These are phyloP conservation scores for Clarireedia paspali DNA, from an alignment of 2,329 filamentous ascomycete species.

Conservation along the genomic window DNA sequence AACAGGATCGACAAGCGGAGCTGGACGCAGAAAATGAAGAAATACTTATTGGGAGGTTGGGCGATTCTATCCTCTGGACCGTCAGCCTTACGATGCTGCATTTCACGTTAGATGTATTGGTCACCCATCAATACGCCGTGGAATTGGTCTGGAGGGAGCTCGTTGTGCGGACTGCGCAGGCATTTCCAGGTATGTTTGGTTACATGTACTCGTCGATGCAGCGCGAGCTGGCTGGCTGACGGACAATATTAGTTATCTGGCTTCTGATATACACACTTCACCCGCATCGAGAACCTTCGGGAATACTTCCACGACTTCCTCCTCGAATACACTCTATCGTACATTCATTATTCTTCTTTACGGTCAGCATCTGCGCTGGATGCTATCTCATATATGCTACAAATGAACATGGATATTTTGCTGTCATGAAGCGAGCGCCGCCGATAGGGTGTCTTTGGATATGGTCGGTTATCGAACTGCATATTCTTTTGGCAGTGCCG, in stretches of 20 bases:
- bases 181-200: slow-evolving; percentile 41
- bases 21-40: slow-evolving; percentile 25
- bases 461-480: slow-evolving; percentile 84
- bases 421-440: slow-evolving; percentile 88
- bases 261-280: slow-evolving; percentile 29
- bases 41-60: slow-evolving; percentile 25
- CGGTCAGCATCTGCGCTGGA: slow-evolving; percentile 52
- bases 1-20: slow-evolving; percentile 12
- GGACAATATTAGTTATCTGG: slow-evolving; percentile 29
- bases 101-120: slow-evolving; percentile 70
- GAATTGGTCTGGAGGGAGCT: slow-evolving; percentile 53
- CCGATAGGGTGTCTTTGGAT: slow-evolving; percentile 85
- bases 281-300: slow-evolving; percentile 35
- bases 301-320: slow-evolving; percentile 43
- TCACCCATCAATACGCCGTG: slow-evolving; percentile 70
- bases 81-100: slow-evolving; percentile 63
- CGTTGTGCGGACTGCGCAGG: slow-evolving; percentile 41
- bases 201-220: neutral
- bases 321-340: slow-evolving; percentile 38
- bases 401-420: slow-evolving; percentile 73
- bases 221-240: neutral
- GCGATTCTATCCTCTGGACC: slow-evolving; percentile 49
- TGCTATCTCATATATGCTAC: slow-evolving; percentile 76
- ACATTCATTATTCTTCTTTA: slow-evolving; percentile 57
- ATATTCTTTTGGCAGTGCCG: slow-evolving; percentile 55